phyloP scores from a whole-genome alignment of 345 rosid genomes.

The Brassica rapa region DNA sequence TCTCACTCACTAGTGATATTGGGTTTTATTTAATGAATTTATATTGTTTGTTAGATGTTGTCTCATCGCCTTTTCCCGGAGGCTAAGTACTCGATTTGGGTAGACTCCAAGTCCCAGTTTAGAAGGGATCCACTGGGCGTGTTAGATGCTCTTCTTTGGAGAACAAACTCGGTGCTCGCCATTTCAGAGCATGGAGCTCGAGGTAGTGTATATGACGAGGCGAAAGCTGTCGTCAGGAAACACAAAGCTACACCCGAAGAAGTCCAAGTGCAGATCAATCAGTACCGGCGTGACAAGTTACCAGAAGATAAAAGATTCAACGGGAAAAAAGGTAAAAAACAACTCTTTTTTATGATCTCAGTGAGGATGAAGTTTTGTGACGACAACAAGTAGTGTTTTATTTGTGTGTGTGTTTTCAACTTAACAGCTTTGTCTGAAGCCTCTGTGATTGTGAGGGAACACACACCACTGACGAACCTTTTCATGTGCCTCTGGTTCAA shows the following conservation, averaged over 20 bases:
- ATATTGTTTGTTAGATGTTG: constrained; percentile 66
- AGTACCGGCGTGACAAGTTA: constrained; percentile 67
- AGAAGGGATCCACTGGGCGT: constrained; percentile 95
- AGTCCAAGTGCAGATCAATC: constrained; percentile 76
- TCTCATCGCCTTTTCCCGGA: constrained; percentile 85
- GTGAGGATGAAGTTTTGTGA: constrained; percentile 1
- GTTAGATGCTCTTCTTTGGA: constrained; percentile 89
- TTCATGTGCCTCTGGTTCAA: constrained; percentile 98
- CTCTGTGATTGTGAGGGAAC: constrained; percentile 87
- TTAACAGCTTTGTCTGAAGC: constrained; percentile 80
- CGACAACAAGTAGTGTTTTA: background rate
- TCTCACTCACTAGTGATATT: no score
- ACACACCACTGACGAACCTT: constrained; percentile 66
- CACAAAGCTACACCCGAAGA: constrained; percentile 93
- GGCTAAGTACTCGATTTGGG: constrained; percentile 88
- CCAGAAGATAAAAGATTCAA: constrained; percentile 76
- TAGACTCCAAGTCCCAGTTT: constrained; percentile 94
- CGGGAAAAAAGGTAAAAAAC: constrained; percentile 70
- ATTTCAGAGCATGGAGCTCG: constrained; percentile 98
- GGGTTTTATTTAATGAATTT: constrained; percentile 5
- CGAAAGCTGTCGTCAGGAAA: constrained; percentile 81
- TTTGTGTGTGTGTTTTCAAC: background rate
- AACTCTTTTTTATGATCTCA: background rate
- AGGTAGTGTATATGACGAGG: constrained; percentile 90
- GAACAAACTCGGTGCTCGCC: constrained; percentile 78